Percentiles rank a stretch among this genome's conserved stretches.
phyloP scores from a whole-genome alignment of 768 basidiomycete genomes.

The Amanita phalloides region DNA sequence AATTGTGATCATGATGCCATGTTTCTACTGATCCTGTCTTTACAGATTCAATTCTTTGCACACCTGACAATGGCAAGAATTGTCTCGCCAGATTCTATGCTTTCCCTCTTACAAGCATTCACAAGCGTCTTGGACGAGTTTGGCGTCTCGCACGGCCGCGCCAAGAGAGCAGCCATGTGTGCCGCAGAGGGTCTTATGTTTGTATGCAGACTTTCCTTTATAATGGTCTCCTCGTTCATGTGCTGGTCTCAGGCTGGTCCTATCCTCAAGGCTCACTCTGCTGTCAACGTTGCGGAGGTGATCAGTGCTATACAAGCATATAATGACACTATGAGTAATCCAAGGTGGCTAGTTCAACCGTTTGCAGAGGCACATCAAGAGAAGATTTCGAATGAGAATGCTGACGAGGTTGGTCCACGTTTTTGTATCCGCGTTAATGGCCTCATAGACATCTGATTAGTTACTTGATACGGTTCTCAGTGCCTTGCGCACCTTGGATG shows the following conservation, averaged over 20 bases:
- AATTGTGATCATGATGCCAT: neutral
- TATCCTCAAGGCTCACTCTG: slow-evolving; percentile 47
- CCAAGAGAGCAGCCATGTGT: slow-evolving; percentile 70
- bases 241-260: slow-evolving; percentile 48
- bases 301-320: slow-evolving; percentile 65
- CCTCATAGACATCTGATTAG: slow-evolving; percentile 25
- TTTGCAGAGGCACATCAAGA: slow-evolving; percentile 40
- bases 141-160: slow-evolving; percentile 77
- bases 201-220: slow-evolving; percentile 21
- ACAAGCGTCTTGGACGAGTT: slow-evolving; percentile 83
- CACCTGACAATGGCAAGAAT: slow-evolving; percentile 71
- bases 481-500: slow-evolving; percentile 51
- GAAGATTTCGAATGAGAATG: slow-evolving; percentile 31
- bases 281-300: slow-evolving; percentile 53
- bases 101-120: slow-evolving; percentile 74
- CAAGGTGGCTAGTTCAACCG: slow-evolving; percentile 62
- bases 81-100: slow-evolving; percentile 69
- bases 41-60: slow-evolving; percentile 87
- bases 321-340: slow-evolving; percentile 44
- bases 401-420: slow-evolving; percentile 44
- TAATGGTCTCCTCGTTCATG: slow-evolving; percentile 1
- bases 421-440: neutral
- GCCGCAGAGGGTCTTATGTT: slow-evolving; percentile 77
- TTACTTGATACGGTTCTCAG: slow-evolving; percentile 64
- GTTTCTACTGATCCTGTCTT: slow-evolving; percentile 6